Conservation (phyloP, 345 rosid species). For the Xanthoceras sorbifolium region DNA sequence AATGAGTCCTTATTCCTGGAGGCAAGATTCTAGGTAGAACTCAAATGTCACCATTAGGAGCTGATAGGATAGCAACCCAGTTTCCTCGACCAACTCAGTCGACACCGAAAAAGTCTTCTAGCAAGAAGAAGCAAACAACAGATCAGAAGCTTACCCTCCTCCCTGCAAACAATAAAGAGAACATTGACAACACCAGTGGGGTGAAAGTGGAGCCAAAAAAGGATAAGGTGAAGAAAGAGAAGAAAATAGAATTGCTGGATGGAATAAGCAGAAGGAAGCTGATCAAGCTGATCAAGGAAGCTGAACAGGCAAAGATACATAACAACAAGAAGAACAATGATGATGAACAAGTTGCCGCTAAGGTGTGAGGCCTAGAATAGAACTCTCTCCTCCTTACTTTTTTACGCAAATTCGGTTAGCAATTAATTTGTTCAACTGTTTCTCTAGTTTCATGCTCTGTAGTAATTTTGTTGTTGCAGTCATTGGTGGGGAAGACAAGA, state of each 20-base stretch:
- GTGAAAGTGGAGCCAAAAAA: constrained; percentile 20
- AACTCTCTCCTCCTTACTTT: too few species aligned
- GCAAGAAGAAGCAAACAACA: constrained; percentile 34
- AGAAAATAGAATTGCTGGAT: constrained; percentile 21
- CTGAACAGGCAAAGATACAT: constrained; percentile 19
- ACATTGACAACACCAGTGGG: constrained; percentile 24
- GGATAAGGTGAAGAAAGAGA: constrained; percentile 24
- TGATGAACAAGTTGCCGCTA: constrained; percentile 1
- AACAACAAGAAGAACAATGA: constrained; percentile 23
- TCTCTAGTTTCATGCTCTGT: too few species aligned
- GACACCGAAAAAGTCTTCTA: constrained; percentile 27
- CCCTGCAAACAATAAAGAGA: constrained; percentile 39
- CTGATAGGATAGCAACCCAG: constrained; percentile 35
- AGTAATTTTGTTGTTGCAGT: background rate
- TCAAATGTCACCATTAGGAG: constrained; percentile 23
- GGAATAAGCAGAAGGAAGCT: constrained; percentile 49
- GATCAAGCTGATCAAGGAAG: constrained; percentile 41
- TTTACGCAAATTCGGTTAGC: background rate
- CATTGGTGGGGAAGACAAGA: constrained; percentile 24
- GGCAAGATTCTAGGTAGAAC: constrained; percentile 4
- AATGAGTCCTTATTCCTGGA: constrained; percentile 8
- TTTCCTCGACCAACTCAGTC: constrained; percentile 26
- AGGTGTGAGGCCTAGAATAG: constrained; percentile 19
- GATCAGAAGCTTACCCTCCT: constrained; percentile 18
- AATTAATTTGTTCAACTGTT: background rate